Evolutionary conservation across 1,284 basidiomycete genomes (phyloP).

Genomic region (Schizophyllum commune): DNA sequence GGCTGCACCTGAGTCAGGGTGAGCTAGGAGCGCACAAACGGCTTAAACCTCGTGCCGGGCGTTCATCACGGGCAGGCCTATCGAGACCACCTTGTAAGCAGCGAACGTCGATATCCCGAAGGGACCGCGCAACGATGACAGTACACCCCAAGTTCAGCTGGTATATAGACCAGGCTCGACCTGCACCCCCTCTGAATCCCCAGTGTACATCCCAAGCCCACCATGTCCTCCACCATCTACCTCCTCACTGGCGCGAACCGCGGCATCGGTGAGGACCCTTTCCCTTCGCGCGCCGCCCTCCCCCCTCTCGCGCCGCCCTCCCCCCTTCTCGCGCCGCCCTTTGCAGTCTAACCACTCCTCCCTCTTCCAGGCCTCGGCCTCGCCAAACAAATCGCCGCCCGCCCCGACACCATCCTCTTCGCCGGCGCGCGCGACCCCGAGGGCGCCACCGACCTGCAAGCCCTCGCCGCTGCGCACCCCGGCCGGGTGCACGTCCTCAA

Average conservation of each 20-base stretch:
- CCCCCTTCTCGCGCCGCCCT: no score
- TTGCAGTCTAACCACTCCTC: neutral
- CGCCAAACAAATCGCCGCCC: neutral
- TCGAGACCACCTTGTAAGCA: no score
- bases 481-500: slow-evolving; percentile 1
- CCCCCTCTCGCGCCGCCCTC: no score
- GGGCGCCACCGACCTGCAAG: neutral
- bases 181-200: neutral
- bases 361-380: neutral
- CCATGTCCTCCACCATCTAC: neutral
- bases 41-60: no score
- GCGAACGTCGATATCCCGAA: neutral
- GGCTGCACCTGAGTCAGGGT: no score
- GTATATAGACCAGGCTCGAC: neutral
- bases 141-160: neutral
- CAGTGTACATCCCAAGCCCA: neutral
- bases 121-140: neutral
- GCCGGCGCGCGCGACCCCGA: slow-evolving; percentile 2
- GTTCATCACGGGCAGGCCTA: no score
- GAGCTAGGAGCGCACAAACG: no score
- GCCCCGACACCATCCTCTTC: slow-evolving; percentile 3
- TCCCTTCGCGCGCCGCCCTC: no score
- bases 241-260: slow-evolving; percentile 1
- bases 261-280: neutral
- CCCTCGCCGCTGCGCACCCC: neutral